Evolutionary conservation across 768 basidiomycete species (phyloP), one percentile per base, ranked within the genome.

Genomic region (Favolaschia claudopus): DNA sequence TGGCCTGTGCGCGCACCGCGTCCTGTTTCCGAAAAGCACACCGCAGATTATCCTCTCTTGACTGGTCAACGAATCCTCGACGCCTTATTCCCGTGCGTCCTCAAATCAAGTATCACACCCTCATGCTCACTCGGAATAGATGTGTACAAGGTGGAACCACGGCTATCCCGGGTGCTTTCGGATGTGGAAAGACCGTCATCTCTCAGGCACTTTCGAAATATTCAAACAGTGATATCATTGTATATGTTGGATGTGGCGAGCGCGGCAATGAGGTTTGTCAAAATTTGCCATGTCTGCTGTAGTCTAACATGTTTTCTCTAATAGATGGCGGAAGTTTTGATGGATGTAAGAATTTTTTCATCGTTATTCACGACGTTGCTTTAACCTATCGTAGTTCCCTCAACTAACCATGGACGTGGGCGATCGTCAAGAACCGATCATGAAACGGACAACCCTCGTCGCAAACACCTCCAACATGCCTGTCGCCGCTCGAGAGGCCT

Each of bases 401-500:
- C 80, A 93, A 75, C 82, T 99, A 28, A 93, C 91, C 2, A 92
- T 98, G 89, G 95, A 97, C 47, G 80, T 96, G 52, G 89, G 85
- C 22, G 88, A 92, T 64, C 93, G 95, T 47, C 89, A 96, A 84
- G 97, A 99, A 74, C 97, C 97, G 31, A 99, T 99, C 82, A 99
- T 99, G 97, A 99, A 99, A 78, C 96, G 97, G 58, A 99, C 97
- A 0, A 94, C 96, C 14, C 87, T 99, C 22, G 96, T 99, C 60
- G 97, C 97, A 65, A 99, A 99, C 74, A 99, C 97, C 3, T 99
- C 97, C 45, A 99, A 99, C 80, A 99, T 99, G 97, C 97, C 97
- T 66, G 97, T 99, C 67, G 97, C 97, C 39, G 97, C 97, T 39
- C 93, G 97, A 65, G 97, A 99, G 77, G 97, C 97, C 5, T 98